Evolutionary conservation across 2,329 filamentous ascomycete genomes (phyloP).

Genomic region (Gliomastix tumulicola): DNA sequence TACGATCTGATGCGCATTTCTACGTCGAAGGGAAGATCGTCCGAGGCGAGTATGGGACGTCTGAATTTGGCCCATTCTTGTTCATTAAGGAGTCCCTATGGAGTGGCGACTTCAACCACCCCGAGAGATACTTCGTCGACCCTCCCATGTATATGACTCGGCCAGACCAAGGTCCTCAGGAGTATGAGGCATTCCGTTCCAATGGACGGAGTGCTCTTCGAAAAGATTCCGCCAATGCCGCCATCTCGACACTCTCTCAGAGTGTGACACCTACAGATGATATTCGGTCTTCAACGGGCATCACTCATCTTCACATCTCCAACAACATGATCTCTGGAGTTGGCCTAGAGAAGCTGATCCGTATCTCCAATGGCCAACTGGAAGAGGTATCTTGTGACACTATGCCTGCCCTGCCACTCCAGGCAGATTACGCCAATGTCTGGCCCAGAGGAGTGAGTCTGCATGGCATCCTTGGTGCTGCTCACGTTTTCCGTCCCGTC

Average conservation of each 20-base stretch:
- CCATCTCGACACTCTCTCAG: constrained; percentile 13
- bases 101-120: constrained; percentile 36
- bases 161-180: constrained; percentile 10
- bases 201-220: constrained; percentile 14
- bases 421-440: constrained; percentile 1
- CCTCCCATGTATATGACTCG: constrained; percentile 26
- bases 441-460: constrained; percentile 25
- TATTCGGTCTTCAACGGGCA: constrained; percentile 13
- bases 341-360: constrained; percentile 36
- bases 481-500: constrained; percentile 43
- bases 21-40: constrained; percentile 38
- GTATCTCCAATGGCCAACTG: constrained; percentile 34
- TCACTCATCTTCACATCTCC: constrained; percentile 50
- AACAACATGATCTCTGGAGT: constrained; percentile 37
- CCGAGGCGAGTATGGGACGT: constrained; percentile 16
- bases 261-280: constrained; percentile 8
- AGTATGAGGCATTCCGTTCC: constrained; percentile 20
- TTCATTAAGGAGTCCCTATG: constrained; percentile 38
- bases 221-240: constrained; percentile 18
- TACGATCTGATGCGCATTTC: constrained; percentile 29
- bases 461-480: constrained; percentile 34
- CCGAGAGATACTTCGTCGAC: constrained; percentile 40
- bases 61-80: constrained; percentile 30
- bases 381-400: constrained; percentile 46
- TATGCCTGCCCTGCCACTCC: constrained; percentile 19